Evolutionary conservation across 257 asterid genomes (phyloP), one percentile per base, ranked within the genome.

Genomic region (Henckelia pumila): DNA sequence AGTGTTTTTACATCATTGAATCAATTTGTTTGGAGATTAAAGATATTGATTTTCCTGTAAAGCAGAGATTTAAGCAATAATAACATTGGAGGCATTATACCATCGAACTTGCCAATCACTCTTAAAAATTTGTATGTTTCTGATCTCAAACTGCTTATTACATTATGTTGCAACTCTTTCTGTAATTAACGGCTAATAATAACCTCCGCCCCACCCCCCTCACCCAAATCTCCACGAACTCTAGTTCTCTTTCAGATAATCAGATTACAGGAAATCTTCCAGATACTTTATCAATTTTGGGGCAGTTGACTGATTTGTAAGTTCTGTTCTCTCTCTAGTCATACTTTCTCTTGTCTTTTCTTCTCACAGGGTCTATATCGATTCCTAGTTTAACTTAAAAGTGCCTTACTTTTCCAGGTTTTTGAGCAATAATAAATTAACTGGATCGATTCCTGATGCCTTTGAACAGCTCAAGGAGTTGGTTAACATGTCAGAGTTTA

Each of bases 51-150:
- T 28, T 57, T 62, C 59, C 25, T 69, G 26, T 28, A 68, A n/a
- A 44, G 60, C 87, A 90, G 99, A 71, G 84, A 93, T 78, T 74
- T 93, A 26, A 83, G 97, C 68, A 72, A 83, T 87, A 93, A 93
- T 79, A 95, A 81, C 28, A 93, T 93, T 59, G 97, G 95, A 14
- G 99, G 99, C 72, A 75, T 72, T 64, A 80, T 93, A 65, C 96
- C 99, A 6, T 61, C 87, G 61, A 76, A 66, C 67, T 82, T 93
- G 76, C 99, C 97, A 0, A 64, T 64, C 67, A 88, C 97, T 63
- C 76, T 90, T 40, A 78, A 78, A 70, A 83, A 63, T 68, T 73
- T 93, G 99, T 93, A 87, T 67, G 97, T 76, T 74, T 81, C 75
- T 53, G 32, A 71, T 66, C 73, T 77, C 35, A 10, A 44, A 61